Evolutionary conservation across 495 filamentous ascomycete species (phyloP).

Genomic region (Chaetomidium leptoderma): DNA sequence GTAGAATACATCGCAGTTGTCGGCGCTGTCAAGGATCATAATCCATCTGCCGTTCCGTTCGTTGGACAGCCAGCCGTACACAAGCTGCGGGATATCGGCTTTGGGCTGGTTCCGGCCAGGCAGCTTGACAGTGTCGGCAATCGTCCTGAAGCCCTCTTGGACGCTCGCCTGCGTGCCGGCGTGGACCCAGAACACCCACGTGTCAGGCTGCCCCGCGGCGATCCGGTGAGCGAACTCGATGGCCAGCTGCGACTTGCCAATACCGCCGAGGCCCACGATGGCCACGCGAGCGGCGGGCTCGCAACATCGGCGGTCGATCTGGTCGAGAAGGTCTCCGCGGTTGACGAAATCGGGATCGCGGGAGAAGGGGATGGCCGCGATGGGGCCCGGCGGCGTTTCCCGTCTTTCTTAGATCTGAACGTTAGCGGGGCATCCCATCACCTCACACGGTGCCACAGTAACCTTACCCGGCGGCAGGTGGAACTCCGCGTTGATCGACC

Average conservation of each 20-base stretch:
- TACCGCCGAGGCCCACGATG: constrained; percentile 15
- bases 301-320: constrained; percentile 28
- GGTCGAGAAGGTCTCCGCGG: constrained; percentile 27
- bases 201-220: too few species aligned
- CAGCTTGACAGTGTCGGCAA: constrained; percentile 36
- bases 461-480: constrained; percentile 34
- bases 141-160: constrained; percentile 36
- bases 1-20: constrained; percentile 34
- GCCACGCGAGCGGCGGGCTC: constrained; percentile 18
- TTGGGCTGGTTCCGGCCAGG: constrained; percentile 35
- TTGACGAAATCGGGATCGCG: too few species aligned
- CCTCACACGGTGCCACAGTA: too few species aligned
- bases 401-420: constrained; percentile 22
- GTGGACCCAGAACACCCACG: constrained; percentile 41
- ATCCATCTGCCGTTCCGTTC: constrained; percentile 33
- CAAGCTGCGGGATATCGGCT: constrained; percentile 33
- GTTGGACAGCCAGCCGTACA: constrained; percentile 39
- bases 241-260: constrained; percentile 22
- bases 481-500: constrained; percentile 27
- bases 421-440: constrained; percentile 25
- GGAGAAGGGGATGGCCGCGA: constrained; percentile 30
- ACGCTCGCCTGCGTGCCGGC: constrained; percentile 33
- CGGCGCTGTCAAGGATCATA: too few species aligned
- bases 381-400: constrained; percentile 27
- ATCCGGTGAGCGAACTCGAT: constrained; percentile 28